These are phyloP conservation scores for Phialocephala subalpina DNA, from an alignment of 2,329 filamentous ascomycete genomes.

Conservation along the genomic window DNA sequence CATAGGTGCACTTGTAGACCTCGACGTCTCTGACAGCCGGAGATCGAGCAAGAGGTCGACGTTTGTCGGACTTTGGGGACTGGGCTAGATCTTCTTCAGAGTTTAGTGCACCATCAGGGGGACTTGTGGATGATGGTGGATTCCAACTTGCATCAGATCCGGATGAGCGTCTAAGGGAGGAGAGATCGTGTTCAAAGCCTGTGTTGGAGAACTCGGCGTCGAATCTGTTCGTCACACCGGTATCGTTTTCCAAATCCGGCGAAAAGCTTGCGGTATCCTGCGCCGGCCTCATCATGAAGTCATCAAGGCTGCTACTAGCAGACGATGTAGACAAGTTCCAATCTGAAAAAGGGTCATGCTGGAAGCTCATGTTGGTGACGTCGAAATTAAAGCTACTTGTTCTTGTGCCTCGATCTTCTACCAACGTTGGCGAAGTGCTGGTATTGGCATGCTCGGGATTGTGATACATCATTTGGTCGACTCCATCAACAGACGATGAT, in stretches of 20 bases:
- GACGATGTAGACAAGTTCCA: not conserved
- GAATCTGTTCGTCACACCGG: not conserved
- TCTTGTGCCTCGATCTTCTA: not conserved
- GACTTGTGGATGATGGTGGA: not conserved
- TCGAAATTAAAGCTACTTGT: not conserved
- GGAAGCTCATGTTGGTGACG: not conserved
- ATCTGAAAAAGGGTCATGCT: not conserved
- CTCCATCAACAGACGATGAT: not conserved
- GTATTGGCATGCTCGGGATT: not conserved
- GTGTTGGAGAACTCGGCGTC: not conserved
- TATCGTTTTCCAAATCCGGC: not conserved
- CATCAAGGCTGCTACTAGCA: not conserved
- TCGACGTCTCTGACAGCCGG: not conserved
- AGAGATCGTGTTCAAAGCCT: not conserved
- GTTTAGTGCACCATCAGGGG: not conserved
- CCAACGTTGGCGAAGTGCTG: not conserved
- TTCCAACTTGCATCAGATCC: not conserved
- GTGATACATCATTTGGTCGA: not conserved
- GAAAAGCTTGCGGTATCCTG: not conserved
- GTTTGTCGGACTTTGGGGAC: not conserved
- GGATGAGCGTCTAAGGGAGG: not conserved
- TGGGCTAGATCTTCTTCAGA: not conserved
- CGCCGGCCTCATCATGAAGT: not conserved
- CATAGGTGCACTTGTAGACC: not conserved
- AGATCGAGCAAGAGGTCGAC: not conserved